Conservation (phyloP, 257 asterid species). For the Solanum corneliomulleri region DNA sequence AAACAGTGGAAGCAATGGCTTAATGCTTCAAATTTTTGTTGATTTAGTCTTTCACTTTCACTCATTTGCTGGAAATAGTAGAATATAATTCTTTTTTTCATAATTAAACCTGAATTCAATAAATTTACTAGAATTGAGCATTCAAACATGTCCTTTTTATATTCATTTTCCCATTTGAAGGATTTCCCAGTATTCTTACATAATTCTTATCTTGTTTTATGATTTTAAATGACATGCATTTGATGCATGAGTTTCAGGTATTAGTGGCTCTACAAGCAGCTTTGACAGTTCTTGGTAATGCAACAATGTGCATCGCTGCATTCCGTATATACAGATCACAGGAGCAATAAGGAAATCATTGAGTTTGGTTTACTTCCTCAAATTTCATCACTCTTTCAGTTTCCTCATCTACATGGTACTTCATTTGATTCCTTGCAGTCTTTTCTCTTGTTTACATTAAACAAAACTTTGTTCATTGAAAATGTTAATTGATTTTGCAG, state of each 20-base stretch:
- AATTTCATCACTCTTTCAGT: background rate
- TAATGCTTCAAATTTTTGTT: background rate
- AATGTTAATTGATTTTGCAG: background rate
- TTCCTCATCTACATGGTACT: background rate
- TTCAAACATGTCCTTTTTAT: background rate
- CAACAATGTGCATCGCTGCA: conserved; percentile 92
- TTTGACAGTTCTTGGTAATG: conserved; percentile 73
- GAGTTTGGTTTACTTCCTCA: background rate
- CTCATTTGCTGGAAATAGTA: background rate
- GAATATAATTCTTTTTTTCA: background rate
- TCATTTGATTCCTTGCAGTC: background rate
- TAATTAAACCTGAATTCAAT: background rate
- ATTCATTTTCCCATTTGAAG: background rate
- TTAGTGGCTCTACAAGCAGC: conserved; percentile 97
- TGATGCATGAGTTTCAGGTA: conserved; percentile 28
- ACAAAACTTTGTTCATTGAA: background rate
- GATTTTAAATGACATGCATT: background rate
- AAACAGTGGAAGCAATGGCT: background rate
- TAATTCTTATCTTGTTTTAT: background rate
- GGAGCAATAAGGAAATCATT: conserved; percentile 30
- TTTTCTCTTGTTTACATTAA: background rate
- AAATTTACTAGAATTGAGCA: background rate
- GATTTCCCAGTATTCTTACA: background rate
- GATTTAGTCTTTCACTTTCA: background rate
- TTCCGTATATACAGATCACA: conserved; percentile 64